Evolutionary conservation across 352 stramenopile species (phyloP), one percentile per base, ranked within the genome.

Genomic region (Phytopythium kandeliae): DNA sequence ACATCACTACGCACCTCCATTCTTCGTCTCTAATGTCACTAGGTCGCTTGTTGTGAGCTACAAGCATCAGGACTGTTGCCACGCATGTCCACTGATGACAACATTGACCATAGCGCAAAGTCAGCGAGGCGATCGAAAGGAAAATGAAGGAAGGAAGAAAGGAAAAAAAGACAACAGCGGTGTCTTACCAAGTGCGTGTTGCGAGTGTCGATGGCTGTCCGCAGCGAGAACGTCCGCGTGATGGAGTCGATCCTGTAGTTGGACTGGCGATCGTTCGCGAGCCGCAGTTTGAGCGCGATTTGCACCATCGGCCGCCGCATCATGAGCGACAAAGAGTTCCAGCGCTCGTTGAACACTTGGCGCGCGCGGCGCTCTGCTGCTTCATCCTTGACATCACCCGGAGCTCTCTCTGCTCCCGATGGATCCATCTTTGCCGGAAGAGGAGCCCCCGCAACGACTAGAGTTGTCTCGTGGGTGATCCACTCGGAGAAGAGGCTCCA

Each of bases 401-500:
- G 67, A 43, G 15, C 10, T 25, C 33, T 19, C 60, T 8, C 5
- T 55, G 44, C 9, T 19, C n/a, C 24, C 57, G 40, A 35, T 24
- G 61, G 52, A 28, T 61, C 55, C 37, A 47, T 49, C 28, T 65
- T 59, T 16, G 60, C 47, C 24, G 57, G 48, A 22, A 80, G 9
- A 12, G 72, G 62, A 6, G 63, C 53, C 16, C 65, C 55, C 24
- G 75, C 65, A 34, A 86, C 74, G 3, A 87, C 17, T 15, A 91
- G 48, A 6, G 62, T 86, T 4, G 81, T 89, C 26, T 89, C 70
- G 37, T 89, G 74, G 9, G 76, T 89, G 47, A 86, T 74, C 84
- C 79, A 88, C 26, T 46, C 52, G 3, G 78, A 87, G 22, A 89
- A 67, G 36, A 89, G 65, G 4, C 76, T 67, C 82, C 81, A 89